Conservation (phyloP, 345 rosid species). For the Kandelia obovata region DNA sequence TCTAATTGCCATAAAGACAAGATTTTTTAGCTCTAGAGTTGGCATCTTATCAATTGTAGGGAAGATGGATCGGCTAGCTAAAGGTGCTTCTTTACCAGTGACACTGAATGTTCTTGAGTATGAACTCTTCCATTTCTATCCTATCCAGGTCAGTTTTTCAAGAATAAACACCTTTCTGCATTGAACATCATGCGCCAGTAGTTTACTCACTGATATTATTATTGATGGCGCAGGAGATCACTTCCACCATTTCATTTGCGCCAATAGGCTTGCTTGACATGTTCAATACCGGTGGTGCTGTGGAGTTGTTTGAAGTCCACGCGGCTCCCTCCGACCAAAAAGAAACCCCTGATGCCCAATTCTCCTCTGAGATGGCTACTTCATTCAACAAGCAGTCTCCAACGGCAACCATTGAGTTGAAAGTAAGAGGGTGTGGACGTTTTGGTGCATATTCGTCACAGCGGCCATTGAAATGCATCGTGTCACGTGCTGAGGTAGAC, state of each 20-base stretch:
- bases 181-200: constrained; percentile 45
- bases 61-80: constrained; percentile 64
- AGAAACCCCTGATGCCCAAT: constrained; percentile 50
- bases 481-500: constrained; percentile 43
- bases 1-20: too few species aligned
- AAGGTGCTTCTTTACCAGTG: constrained; percentile 53
- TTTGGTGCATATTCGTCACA: constrained; percentile 75
- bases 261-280: constrained; percentile 82
- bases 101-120: constrained; percentile 59
- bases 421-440: constrained; percentile 70
- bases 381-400: constrained; percentile 44
- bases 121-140: constrained; percentile 85
- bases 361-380: constrained; percentile 37
- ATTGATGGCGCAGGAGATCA: constrained; percentile 48
- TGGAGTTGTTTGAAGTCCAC: constrained; percentile 52
- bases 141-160: constrained; percentile 45
- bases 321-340: constrained; percentile 29
- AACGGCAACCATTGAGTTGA: constrained; percentile 47
- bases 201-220: neutral
- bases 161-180: neutral
- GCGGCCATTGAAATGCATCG: constrained; percentile 57
- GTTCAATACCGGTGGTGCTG: constrained; percentile 84
- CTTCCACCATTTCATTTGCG: constrained; percentile 63
- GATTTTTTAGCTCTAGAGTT: too few species aligned
- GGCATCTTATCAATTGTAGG: constrained; percentile 38